Evolutionary conservation across 306 rosid genomes (phyloP), one percentile per base, ranked within the genome.

Genomic region (Arachis hypogaea): DNA sequence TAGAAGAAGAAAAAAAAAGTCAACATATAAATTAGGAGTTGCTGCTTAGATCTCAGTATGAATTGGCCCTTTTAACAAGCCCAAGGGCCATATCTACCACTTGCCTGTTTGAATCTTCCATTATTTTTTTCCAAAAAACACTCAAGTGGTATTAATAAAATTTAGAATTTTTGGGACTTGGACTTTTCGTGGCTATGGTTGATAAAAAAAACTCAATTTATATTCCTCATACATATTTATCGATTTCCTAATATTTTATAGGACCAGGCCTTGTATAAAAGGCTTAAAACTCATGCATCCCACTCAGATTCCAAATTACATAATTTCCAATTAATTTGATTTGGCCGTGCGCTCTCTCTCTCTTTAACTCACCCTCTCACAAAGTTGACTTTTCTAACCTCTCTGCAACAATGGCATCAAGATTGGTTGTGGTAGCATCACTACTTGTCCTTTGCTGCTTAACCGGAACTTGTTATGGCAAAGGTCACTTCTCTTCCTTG

Each of bases 391-490:
- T 70, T 47, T 16, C 67, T 63, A 52, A 38, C 70, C 1, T 9
- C 3, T 9, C 3, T 18, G 12, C 28, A 43, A 36, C 60, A 30
- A 95, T 95, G 99, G 97, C 86, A 47, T 75, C 83, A n/a, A 66
- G 47, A 28, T 85, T 69, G 69, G 40, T 86, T 79, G 29, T 88
- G 59, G 70, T 84, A 68, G 81, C 83, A 62, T 83, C 88, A 42
- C 80, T 90, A 42, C 80, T 90, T 76, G 77, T 88, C 71, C 52
- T 94, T 16, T 77, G 72, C 68, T 87, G 79, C 79, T 87, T 90
- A 7, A 82, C 85, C 0, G 77, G 44, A 79, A 65, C 74, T 76
- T 90, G 93, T 59, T 46, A 55, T 68, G 98, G 89, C 33, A 50
- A 45, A 3, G 72, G 69, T 59, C 86, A 75, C 43, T 81, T 95